Conservation (phyloP, 1,284 basidiomycete genomes). For the Ceratobasidium sp. region DNA sequence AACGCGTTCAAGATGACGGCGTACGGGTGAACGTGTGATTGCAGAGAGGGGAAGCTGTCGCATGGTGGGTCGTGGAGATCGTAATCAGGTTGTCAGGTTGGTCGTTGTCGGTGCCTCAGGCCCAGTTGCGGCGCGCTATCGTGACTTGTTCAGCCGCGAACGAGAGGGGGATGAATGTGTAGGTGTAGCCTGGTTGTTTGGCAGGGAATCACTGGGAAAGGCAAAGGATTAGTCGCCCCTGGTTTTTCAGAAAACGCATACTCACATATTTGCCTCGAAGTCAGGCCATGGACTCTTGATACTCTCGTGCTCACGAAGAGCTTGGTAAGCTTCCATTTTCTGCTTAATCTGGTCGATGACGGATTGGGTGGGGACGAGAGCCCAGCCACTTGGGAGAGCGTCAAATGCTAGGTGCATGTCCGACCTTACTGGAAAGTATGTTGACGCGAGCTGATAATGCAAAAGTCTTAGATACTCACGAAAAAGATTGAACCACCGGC, state of each 20-base stretch:
- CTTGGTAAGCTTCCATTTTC: not conserved
- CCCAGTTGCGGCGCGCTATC: not conserved
- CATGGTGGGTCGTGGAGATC: not conserved
- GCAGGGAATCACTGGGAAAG: slow-evolving; percentile 5
- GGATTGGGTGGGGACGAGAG: not conserved
- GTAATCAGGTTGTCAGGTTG: not conserved
- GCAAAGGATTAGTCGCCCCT: not conserved
- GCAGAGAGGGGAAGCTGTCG: not conserved
- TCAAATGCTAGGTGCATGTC: slow-evolving; percentile 2
- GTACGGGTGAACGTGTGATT: slow-evolving; percentile 19
- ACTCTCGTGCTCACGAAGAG: not conserved
- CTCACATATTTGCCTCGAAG: not conserved
- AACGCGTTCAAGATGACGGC: not conserved
- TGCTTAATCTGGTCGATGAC: not conserved
- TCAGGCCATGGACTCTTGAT: slow-evolving; percentile 3
- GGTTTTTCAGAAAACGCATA: not conserved
- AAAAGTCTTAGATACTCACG: not conserved
- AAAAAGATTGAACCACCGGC: not conserved
- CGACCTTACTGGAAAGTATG: not conserved
- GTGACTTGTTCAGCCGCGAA: not conserved
- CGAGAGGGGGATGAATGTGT: not conserved
- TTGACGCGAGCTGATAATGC: no score
- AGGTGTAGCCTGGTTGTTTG: not conserved
- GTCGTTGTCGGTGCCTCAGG: not conserved
- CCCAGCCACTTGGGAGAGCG: not conserved